Evolutionary conservation across 495 filamentous ascomycete genomes (phyloP).

Genomic region (Sordaria brevicollis): DNA sequence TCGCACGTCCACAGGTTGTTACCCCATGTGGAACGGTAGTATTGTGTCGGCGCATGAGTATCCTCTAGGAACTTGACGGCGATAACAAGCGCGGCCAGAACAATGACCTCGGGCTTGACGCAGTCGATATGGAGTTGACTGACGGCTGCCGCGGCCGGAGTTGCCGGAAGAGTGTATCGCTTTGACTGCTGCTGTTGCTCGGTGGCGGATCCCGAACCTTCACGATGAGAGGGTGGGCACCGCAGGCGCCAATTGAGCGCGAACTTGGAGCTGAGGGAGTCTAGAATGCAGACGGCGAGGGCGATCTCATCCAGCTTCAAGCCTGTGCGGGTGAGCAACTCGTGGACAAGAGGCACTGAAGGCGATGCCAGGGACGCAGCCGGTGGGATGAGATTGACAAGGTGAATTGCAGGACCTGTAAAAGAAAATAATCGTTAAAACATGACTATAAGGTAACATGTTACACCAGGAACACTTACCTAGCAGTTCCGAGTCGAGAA

Average conservation of each 20-base stretch:
- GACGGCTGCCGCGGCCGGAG: slow-evolving; percentile 9
- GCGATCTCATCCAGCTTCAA: slow-evolving; percentile 41
- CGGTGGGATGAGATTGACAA: slow-evolving; percentile 44
- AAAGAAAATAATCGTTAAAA: background rate
- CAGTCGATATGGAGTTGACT: slow-evolving; percentile 41
- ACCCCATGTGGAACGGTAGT: slow-evolving; percentile 35
- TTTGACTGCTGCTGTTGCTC: slow-evolving; percentile 15
- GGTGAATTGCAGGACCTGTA: slow-evolving; percentile 43
- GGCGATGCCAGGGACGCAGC: slow-evolving; percentile 39
- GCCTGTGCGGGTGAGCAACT: slow-evolving; percentile 38
- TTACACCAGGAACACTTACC: slow-evolving; percentile 24
- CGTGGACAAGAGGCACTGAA: slow-evolving; percentile 40
- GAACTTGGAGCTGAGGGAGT: slow-evolving; percentile 45
- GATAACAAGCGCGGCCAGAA: slow-evolving; percentile 39
- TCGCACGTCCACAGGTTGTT: slow-evolving; percentile 38
- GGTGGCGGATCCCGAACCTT: background rate
- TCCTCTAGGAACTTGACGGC: slow-evolving; percentile 46
- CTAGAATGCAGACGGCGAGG: slow-evolving; percentile 44
- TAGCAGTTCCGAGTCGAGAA: slow-evolving; percentile 30
- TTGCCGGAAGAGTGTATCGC: slow-evolving; percentile 36
- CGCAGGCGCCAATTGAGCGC: slow-evolving; percentile 41
- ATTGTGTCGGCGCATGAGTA: slow-evolving; percentile 29
- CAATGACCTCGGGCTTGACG: slow-evolving; percentile 42
- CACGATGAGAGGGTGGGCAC: slow-evolving; percentile 28
- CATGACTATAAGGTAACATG: background rate